Percentiles rank a stretch among this genome's conserved stretches.
phyloP scores from a whole-genome alignment of 179 eudicot species.

The Silene vulgaris region DNA sequence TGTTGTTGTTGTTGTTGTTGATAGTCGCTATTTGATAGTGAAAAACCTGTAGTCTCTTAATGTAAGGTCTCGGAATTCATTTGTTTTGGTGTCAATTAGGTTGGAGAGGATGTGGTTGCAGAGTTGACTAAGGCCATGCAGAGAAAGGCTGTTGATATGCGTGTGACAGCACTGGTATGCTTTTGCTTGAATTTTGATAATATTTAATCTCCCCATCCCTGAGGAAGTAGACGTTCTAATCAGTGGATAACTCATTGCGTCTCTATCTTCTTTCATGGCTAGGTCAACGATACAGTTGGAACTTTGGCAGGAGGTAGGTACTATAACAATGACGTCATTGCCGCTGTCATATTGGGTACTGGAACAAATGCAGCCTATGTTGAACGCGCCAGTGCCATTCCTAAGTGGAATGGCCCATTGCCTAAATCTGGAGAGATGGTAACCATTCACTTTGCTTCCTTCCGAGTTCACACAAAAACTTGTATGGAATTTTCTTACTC shows the following conservation, averaged over 20 bases:
- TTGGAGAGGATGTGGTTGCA: slow-evolving; percentile 71
- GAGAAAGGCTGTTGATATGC: slow-evolving; percentile 74
- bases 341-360: slow-evolving; percentile 86
- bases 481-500: too few relatives aligned
- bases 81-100: slow-evolving; percentile 30
- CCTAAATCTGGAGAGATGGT: slow-evolving; percentile 91
- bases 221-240: too few relatives aligned
- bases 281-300: slow-evolving; percentile 94
- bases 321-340: slow-evolving; percentile 52
- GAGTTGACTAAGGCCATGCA: slow-evolving; percentile 77
- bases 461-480: too few relatives aligned
- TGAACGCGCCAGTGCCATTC: slow-evolving; percentile 81
- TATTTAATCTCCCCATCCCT: too few relatives aligned
- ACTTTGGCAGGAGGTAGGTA: slow-evolving; percentile 85
- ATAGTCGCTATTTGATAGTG: too few relatives aligned
- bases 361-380: slow-evolving; percentile 97
- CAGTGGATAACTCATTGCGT: too few relatives aligned
- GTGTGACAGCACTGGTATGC: slow-evolving; percentile 82
- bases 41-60: too few relatives aligned
- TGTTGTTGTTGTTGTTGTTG: too few relatives aligned
- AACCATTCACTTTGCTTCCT: slow-evolving; percentile 16
- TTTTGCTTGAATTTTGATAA: not conserved
- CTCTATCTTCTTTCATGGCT: slow-evolving; percentile 17
- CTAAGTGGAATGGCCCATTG: slow-evolving; percentile 79
- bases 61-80: not conserved